Conservation (phyloP, 192 early-diverging fungal genomes). For the Backusella sp. region DNA sequence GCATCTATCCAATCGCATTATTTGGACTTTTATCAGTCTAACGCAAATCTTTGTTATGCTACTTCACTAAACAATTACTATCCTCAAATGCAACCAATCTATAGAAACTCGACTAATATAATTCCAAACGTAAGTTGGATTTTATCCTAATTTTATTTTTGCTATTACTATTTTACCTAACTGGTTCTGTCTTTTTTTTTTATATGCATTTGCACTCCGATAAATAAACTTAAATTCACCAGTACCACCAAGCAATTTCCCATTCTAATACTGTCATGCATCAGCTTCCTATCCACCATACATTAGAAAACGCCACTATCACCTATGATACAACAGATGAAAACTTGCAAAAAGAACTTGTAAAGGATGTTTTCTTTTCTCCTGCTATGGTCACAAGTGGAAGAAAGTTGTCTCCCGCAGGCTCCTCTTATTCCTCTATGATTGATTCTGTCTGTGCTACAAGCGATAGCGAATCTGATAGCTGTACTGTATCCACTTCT, state of each 20-base stretch:
- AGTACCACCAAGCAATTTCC: conserved; percentile 19
- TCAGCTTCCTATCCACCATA: conserved; percentile 25
- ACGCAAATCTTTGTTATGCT: neutral
- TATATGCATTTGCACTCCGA: neutral
- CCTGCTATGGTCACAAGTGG: conserved; percentile 29
- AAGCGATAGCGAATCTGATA: conserved; percentile 25
- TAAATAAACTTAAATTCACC: conserved; percentile 6
- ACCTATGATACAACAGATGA: conserved; percentile 30
- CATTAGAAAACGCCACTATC: conserved; percentile 37
- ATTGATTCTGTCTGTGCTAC: conserved; percentile 5
- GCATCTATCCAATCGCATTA: neutral
- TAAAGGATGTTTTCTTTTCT: conserved; percentile 44
- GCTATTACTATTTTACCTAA: neutral
- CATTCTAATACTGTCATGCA: conserved; percentile 13
- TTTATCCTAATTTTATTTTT: conserved; percentile 4
- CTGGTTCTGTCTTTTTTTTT: neutral
- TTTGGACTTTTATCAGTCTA: conserved; percentile 11
- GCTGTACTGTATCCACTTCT: conserved; percentile 19
- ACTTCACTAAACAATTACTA: neutral
- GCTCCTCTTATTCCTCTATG: neutral
- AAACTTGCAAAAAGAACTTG: conserved; percentile 25
- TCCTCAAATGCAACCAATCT: neutral
- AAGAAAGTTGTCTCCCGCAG: neutral
- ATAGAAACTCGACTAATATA: conserved; percentile 6
- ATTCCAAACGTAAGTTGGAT: conserved; percentile 1